Evolutionary conservation across 306 rosid species (phyloP).

Genomic region (Begonia loranthoides): DNA sequence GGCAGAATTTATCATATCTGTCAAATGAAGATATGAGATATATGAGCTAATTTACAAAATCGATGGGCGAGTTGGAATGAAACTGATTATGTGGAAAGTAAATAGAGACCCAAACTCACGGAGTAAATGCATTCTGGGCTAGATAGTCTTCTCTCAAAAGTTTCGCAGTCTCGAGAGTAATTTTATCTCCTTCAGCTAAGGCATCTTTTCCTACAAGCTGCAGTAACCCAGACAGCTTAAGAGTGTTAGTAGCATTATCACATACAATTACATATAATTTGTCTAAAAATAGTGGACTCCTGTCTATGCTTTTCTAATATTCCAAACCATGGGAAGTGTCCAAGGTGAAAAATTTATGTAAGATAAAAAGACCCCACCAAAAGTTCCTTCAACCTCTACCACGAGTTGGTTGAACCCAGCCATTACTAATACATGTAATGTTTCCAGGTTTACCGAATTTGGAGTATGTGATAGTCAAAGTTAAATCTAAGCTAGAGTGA

Average conservation of each 20-base stretch:
- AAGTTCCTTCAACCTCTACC: no score
- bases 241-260: background rate
- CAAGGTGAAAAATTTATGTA: background rate
- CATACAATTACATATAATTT: background rate
- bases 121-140: conserved; percentile 98
- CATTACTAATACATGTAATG: no score
- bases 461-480: background rate
- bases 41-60: conserved; percentile 2
- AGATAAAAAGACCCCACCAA: background rate
- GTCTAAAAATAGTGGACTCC: background rate
- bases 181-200: conserved; percentile 95
- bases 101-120: conserved; percentile 35
- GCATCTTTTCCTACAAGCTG: conserved; percentile 99
- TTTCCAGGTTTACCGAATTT: background rate
- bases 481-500: background rate
- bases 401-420: no score
- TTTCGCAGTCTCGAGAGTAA: conserved; percentile 94
- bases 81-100: conserved; percentile 4
- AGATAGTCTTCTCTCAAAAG: conserved; percentile 99
- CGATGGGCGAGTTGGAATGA: background rate
- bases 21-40: background rate
- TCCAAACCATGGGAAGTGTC: background rate
- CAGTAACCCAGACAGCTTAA: conserved; percentile 8
- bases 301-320: background rate
- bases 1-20: conserved; percentile 97